A percentile compares a stretch with the other conserved stretches of the same genome.
These are phyloP conservation scores for Monosporozyma siamensis DNA, from an alignment of 805 yeast species.

Conservation along the genomic window DNA sequence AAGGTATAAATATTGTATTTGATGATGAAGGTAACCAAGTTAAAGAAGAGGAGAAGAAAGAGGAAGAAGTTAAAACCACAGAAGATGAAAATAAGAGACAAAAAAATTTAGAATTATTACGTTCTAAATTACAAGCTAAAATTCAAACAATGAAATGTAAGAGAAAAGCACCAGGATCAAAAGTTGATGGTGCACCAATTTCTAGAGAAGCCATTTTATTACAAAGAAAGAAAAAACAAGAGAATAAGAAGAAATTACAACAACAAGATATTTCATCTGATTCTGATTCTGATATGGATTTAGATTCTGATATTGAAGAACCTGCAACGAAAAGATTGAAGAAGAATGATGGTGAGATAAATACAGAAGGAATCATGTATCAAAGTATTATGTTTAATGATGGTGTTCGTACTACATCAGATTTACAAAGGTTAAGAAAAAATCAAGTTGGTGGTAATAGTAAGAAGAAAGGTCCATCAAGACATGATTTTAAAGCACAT, in stretches of 20 bases:
- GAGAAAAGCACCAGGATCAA: slow-evolving; percentile 88
- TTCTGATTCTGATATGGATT: slow-evolving; percentile 23
- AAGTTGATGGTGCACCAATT: slow-evolving; percentile 68
- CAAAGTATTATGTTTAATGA: slow-evolving; percentile 77
- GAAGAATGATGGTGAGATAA: slow-evolving; percentile 28
- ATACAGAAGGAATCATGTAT: slow-evolving; percentile 48
- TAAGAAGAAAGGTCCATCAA: slow-evolving; percentile 68
- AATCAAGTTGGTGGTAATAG: not conserved
- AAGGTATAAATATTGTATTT: slow-evolving; percentile 39
- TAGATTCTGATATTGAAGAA: slow-evolving; percentile 17
- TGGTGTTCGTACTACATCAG: slow-evolving; percentile 72
- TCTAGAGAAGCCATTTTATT: slow-evolving; percentile 74
- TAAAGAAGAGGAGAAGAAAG: slow-evolving; percentile 14
- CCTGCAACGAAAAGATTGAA: slow-evolving; percentile 27
- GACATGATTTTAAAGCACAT: slow-evolving; percentile 78
- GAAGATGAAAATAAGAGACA: slow-evolving; percentile 29
- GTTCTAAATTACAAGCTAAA: slow-evolving; percentile 69
- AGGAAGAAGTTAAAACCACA: slow-evolving; percentile 16
- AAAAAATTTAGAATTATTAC: slow-evolving; percentile 53
- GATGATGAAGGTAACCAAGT: slow-evolving; percentile 63
- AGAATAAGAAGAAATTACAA: no score
- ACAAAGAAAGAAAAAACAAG: slow-evolving; percentile 44
- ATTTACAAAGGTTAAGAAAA: slow-evolving; percentile 51
- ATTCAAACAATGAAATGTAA: slow-evolving; percentile 62
- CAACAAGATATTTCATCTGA: slow-evolving; percentile 32